Percentiles rank a stretch among this genome's conserved stretches.
Conservation (phyloP, 2,329 filamentous ascomycete species). For the Xylariaceae sp. region DNA sequence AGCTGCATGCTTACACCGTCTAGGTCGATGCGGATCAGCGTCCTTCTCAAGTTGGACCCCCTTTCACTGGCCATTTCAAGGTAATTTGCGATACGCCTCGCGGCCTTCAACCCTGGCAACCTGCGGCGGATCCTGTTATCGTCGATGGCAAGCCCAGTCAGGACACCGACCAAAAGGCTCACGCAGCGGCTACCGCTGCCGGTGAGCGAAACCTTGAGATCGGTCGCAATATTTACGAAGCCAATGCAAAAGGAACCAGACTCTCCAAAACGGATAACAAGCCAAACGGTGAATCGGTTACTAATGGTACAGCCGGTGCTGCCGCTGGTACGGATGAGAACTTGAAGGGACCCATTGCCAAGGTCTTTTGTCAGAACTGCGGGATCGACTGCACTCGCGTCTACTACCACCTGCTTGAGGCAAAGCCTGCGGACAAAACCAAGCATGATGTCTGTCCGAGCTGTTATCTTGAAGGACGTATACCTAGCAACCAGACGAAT, state of each 20-base stretch:
- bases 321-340: constrained; percentile 47
- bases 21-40: constrained; percentile 94
- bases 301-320: constrained; percentile 56
- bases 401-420: constrained; percentile 55
- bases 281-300: constrained; percentile 66
- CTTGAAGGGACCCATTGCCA: constrained; percentile 59
- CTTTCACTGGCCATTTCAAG: constrained; percentile 96
- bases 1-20: constrained; percentile 26
- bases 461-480: constrained; percentile 79
- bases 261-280: constrained; percentile 66
- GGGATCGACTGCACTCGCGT: constrained; percentile 76
- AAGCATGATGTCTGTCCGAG: constrained; percentile 88
- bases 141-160: constrained; percentile 54
- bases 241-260: constrained; percentile 70
- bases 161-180: constrained; percentile 70
- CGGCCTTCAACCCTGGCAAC: constrained; percentile 91
- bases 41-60: constrained; percentile 90
- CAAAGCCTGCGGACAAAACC: constrained; percentile 52
- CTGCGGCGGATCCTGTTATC: constrained; percentile 67
- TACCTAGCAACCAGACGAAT: constrained; percentile 71
- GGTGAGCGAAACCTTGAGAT: constrained; percentile 86
- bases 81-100: constrained; percentile 93
- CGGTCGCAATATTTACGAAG: constrained; percentile 91
- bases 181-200: constrained; percentile 61
- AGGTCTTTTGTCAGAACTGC: constrained; percentile 84